These are phyloP conservation scores for Gaeumannomyces sp. DNA, from an alignment of 2,329 filamentous ascomycete genomes.

Conservation along the genomic window DNA sequence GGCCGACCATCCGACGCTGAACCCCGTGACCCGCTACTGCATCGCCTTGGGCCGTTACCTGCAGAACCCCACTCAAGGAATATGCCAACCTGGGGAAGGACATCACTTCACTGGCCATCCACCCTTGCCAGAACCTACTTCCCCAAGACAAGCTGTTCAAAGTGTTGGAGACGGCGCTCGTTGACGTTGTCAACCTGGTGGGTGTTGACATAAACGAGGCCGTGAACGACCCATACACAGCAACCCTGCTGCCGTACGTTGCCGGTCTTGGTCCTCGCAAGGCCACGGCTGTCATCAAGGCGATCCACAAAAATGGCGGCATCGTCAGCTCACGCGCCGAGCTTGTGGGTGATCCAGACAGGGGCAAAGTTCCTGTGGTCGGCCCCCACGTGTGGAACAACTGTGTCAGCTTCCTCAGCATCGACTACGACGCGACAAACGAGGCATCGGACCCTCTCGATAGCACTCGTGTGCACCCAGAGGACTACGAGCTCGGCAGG, in stretches of 20 bases:
- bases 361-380: constrained; percentile 70
- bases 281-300: constrained; percentile 76
- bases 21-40: constrained; percentile 79
- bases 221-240: constrained; percentile 71
- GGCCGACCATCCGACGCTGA: constrained; percentile 73
- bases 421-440: constrained; percentile 79
- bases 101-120: constrained; percentile 78
- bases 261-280: constrained; percentile 90
- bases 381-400: constrained; percentile 93
- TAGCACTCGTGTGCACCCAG: constrained; percentile 93
- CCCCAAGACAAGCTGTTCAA: constrained; percentile 81
- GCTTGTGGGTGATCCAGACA: constrained; percentile 80
- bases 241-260: constrained; percentile 84
- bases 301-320: constrained; percentile 86
- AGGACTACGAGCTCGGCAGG: constrained; percentile 95
- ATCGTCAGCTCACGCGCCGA: constrained; percentile 78
- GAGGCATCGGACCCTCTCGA: constrained; percentile 85
- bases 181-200: constrained; percentile 96
- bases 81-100: constrained; percentile 91
- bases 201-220: constrained; percentile 95
- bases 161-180: constrained; percentile 90
- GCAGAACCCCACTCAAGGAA: constrained; percentile 92
- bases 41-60: constrained; percentile 84
- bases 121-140: constrained; percentile 82
- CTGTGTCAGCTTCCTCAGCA: constrained; percentile 89